Evolutionary conservation across 371 early-diverging fungal genomes (phyloP).

Genomic region (Lichtheimia ramosa): DNA sequence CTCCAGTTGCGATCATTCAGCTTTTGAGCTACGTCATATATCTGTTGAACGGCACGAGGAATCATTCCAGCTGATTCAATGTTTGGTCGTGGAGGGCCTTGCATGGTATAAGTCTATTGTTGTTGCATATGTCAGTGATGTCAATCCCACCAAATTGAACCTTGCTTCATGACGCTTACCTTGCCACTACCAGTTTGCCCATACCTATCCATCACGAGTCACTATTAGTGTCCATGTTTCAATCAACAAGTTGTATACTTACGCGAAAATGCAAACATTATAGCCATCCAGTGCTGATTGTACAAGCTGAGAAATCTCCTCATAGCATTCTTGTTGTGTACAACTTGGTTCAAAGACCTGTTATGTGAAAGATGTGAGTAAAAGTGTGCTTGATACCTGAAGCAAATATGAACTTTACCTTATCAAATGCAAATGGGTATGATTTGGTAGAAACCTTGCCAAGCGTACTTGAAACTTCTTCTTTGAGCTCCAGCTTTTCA

Average conservation of each 20-base stretch:
- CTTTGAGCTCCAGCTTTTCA: constrained; percentile 52
- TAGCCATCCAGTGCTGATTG: constrained; percentile 97
- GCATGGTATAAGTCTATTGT: constrained; percentile 76
- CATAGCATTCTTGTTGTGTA: constrained; percentile 87
- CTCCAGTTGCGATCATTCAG: constrained; percentile 84
- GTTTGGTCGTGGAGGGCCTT: constrained; percentile 56
- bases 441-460: constrained; percentile 47
- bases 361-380: neutral
- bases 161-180: constrained; percentile 2
- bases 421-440: constrained; percentile 83
- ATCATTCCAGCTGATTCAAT: constrained; percentile 77
- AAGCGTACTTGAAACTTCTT: constrained; percentile 36
- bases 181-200: constrained; percentile 99
- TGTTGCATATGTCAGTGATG: neutral
- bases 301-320: constrained; percentile 93
- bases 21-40: constrained; percentile 76
- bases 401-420: constrained; percentile 18
- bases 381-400: neutral
- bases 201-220: constrained; percentile 49
- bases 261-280: constrained; percentile 97
- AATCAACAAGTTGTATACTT: neutral
- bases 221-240: neutral
- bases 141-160: neutral
- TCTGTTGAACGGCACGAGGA: constrained; percentile 85
- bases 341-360: constrained; percentile 73